Evolutionary conservation across 108 stramenopile genomes (phyloP).

Genomic region (Licmophora abbreviata): DNA sequence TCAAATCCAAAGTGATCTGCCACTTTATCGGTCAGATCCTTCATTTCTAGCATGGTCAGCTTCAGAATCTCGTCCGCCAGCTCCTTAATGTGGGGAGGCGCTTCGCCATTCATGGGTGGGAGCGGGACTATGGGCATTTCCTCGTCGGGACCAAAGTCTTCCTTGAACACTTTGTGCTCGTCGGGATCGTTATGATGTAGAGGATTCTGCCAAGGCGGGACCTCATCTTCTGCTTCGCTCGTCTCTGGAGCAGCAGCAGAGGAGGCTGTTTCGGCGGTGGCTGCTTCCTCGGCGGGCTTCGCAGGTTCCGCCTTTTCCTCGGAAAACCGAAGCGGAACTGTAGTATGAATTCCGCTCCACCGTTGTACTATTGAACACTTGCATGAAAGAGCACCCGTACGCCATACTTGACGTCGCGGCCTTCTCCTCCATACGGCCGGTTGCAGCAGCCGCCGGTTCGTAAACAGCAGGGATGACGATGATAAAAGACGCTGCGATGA

Average conservation of each 20-base stretch:
- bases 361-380: too few relatives aligned
- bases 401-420: too few relatives aligned
- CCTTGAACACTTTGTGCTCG: slow-evolving; percentile 29
- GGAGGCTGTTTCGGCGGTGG: not conserved
- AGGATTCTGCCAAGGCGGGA: slow-evolving; percentile 68
- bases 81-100: slow-evolving; percentile 50
- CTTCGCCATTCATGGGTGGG: slow-evolving; percentile 49
- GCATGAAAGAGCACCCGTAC: too few relatives aligned
- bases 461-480: too few relatives aligned
- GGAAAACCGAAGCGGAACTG: too few relatives aligned
- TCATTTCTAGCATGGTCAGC: slow-evolving; percentile 67
- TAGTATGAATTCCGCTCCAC: too few relatives aligned
- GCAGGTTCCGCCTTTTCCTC: slow-evolving; percentile 13
- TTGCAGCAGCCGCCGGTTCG: too few relatives aligned
- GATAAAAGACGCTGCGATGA: too few relatives aligned
- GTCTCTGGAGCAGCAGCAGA: slow-evolving; percentile 2
- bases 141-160: slow-evolving; percentile 59
- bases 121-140: slow-evolving; percentile 49
- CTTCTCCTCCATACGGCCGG: too few relatives aligned
- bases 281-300: slow-evolving; percentile 16
- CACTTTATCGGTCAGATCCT: slow-evolving; percentile 60
- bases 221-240: slow-evolving; percentile 27
- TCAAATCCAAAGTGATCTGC: slow-evolving; percentile 74
- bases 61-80: slow-evolving; percentile 62
- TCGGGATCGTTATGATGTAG: slow-evolving; percentile 61